Base-by-base conservation (phyloP, 148 eudicot genomes). In the Persicaria maculosa region DNA sequence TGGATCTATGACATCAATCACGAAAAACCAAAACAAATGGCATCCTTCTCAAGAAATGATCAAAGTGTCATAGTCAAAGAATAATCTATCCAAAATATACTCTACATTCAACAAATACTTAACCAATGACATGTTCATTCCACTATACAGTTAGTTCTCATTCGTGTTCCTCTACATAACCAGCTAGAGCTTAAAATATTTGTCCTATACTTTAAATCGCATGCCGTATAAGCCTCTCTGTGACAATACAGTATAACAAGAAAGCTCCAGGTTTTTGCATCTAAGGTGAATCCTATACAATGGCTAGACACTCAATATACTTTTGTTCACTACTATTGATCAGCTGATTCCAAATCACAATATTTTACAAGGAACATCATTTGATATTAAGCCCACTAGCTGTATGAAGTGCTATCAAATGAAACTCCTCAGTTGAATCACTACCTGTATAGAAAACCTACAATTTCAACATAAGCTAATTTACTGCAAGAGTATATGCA, bases 381-480 rank as follows among this genome's bases (percentile, higher is more conserved):
- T 9, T 17, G 10, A 19, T 7, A 57, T 17, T 57, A 57, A 61
- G 22, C 4, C n/a, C 19, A 40, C 70, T 61, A 65, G 70, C 70
- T 65, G 44, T 12, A 62, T 62, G 14, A 62, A 62, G 5, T 62
- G 44, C 68, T 25, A 25, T 61, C 68, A 25, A 61, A 61, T 25
- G 68, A 14, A 61, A 31, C 68, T 61, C 44, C 44, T 61, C 44
- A 61, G 68, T 61, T 36, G 44, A 61, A 25, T 61, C 68, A 25
- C 68, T 25, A 57, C 0, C 25, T 25, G 64, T 61, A 25, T 9
- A 61, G 1, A 5, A 44, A 25, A 53, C 4, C 64, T 20, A 36
- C 17, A 31, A 31, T 31, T 1, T 31, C 36, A 15, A 53, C 11
- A 12, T 14, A 58, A 17, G 62, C 62, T 57, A 57, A 52, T 52